These are phyloP conservation scores for Aspergillus conjunctus DNA, from an alignment of 495 filamentous ascomycete species.

Conservation along the genomic window DNA sequence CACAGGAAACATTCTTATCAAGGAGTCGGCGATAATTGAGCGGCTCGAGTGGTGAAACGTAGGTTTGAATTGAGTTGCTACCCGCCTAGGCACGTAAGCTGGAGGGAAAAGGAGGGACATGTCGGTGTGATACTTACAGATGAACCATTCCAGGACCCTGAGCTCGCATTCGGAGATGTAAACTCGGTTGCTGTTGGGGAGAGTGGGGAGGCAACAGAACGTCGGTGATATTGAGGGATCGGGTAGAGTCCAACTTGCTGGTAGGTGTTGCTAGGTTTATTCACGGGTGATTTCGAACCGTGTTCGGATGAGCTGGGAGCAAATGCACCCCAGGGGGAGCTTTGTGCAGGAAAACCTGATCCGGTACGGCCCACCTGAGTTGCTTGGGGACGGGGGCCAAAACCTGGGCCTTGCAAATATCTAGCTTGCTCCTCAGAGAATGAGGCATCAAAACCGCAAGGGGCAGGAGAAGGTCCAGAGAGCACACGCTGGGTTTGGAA, in stretches of 20 bases:
- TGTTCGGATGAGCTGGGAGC: slow-evolving; percentile 31
- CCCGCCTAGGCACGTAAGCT: slow-evolving; percentile 43
- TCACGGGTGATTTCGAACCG: slow-evolving; percentile 33
- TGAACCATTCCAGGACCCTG: slow-evolving; percentile 50
- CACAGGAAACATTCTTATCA: slow-evolving; percentile 94
- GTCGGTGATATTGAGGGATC: slow-evolving; percentile 62
- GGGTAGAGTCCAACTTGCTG: slow-evolving; percentile 55
- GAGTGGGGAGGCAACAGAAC: slow-evolving; percentile 74
- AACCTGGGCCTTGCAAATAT: slow-evolving; percentile 36
- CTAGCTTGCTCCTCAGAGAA: slow-evolving; percentile 35
- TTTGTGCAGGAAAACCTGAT: slow-evolving; percentile 37
- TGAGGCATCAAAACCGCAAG: slow-evolving; percentile 35
- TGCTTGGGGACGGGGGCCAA: slow-evolving; percentile 40
- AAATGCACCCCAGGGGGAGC: slow-evolving; percentile 40
- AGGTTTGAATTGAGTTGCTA: slow-evolving; percentile 62
- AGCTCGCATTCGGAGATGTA: slow-evolving; percentile 47
- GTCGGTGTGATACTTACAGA: slow-evolving; percentile 40
- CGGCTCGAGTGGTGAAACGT: slow-evolving; percentile 86
- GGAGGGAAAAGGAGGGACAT: neutral
- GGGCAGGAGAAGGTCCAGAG: slow-evolving; percentile 41
- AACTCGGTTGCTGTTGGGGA: slow-evolving; percentile 88
- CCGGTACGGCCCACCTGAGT: slow-evolving; percentile 43
- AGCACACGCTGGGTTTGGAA: slow-evolving; percentile 43
- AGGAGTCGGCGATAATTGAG: slow-evolving; percentile 94
- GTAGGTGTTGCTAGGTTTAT: slow-evolving; percentile 43